These are phyloP conservation scores for Dactylella cylindrospora DNA, from an alignment of 2,329 filamentous ascomycete genomes.

Conservation along the genomic window DNA sequence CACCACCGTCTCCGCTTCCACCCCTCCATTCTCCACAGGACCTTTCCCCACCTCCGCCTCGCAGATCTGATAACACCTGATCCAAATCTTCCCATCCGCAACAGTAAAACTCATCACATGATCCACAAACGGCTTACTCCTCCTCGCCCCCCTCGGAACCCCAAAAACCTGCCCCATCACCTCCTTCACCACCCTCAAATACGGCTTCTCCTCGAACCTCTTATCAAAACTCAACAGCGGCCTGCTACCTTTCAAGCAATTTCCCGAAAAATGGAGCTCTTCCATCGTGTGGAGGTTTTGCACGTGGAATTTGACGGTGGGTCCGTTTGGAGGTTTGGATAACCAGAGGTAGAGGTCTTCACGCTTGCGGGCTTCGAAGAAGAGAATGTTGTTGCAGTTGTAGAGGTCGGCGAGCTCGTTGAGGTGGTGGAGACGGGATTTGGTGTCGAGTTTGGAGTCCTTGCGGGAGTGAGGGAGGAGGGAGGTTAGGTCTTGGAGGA, in stretches of 20 bases:
- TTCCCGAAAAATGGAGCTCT: constrained; percentile 93
- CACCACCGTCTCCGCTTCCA: constrained; percentile 52
- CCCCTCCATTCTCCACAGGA: constrained; percentile 54
- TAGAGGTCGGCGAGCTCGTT: constrained; percentile 77
- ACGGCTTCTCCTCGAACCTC: constrained; percentile 76
- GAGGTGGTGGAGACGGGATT: constrained; percentile 79
- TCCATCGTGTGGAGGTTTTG: constrained; percentile 94
- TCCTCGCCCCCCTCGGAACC: constrained; percentile 82
- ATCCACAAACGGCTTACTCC: constrained; percentile 93
- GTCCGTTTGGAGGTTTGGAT: constrained; percentile 82
- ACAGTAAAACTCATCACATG: constrained; percentile 91
- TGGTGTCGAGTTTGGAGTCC: constrained; percentile 95
- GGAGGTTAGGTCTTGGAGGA: constrained; percentile 82
- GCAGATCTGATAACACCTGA: constrained; percentile 88
- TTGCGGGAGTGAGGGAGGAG: constrained; percentile 90
- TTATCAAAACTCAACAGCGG: constrained; percentile 90
- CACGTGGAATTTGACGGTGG: constrained; percentile 72
- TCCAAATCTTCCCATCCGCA: constrained; percentile 92
- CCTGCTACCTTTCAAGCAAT: constrained; percentile 90
- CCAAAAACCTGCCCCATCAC: constrained; percentile 87
- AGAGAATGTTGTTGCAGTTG: constrained; percentile 92
- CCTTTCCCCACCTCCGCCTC: constrained; percentile 69
- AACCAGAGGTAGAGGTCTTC: constrained; percentile 95
- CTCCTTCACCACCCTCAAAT: constrained; percentile 82
- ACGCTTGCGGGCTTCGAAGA: constrained; percentile 92